Evolutionary conservation across 768 basidiomycete genomes (phyloP).

Genomic region (Pisolithus tinctorius): DNA sequence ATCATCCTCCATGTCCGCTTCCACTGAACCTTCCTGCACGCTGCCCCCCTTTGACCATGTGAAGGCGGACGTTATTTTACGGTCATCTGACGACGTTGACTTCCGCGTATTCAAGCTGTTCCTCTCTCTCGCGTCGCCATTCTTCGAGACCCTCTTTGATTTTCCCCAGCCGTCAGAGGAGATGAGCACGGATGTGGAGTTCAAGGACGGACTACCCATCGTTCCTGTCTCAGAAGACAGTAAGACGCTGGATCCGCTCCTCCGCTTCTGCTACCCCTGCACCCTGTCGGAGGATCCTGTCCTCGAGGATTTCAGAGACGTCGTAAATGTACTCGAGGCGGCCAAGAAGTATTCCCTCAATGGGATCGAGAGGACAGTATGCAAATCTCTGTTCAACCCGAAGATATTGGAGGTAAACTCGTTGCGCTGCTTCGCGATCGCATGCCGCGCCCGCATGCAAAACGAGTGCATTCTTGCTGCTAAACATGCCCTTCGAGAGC

Average conservation of each 20-base stretch:
- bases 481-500: slow-evolving; percentile 17
- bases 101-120: slow-evolving; percentile 27
- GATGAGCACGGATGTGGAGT: slow-evolving; percentile 4
- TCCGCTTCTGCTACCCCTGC: not conserved
- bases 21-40: too few relatives aligned
- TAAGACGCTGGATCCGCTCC: too few relatives aligned
- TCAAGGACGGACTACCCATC: slow-evolving; percentile 15
- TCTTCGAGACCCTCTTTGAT: slow-evolving; percentile 28
- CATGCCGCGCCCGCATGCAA: slow-evolving; percentile 16
- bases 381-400: slow-evolving; percentile 14
- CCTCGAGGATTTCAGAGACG: slow-evolving; percentile 8
- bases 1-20: too few relatives aligned
- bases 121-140: slow-evolving; percentile 27
- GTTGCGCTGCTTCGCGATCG: slow-evolving; percentile 27
- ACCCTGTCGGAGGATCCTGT: slow-evolving; percentile 14
- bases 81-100: slow-evolving; percentile 23
- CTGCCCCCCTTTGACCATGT: slow-evolving; percentile 13
- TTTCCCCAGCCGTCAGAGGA: slow-evolving; percentile 18
- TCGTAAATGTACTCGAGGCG: slow-evolving; percentile 6
- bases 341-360: slow-evolving; percentile 14
- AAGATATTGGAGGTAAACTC: slow-evolving; percentile 15
- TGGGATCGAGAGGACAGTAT: slow-evolving; percentile 12
- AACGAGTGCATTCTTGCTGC: slow-evolving; percentile 23
- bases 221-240: slow-evolving; percentile 1
- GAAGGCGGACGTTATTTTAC: slow-evolving; percentile 19